Evolutionary conservation across 2,329 filamentous ascomycete species (phyloP), one percentile per base, ranked within the genome.

Genomic region (Penicillium crustosum): DNA sequence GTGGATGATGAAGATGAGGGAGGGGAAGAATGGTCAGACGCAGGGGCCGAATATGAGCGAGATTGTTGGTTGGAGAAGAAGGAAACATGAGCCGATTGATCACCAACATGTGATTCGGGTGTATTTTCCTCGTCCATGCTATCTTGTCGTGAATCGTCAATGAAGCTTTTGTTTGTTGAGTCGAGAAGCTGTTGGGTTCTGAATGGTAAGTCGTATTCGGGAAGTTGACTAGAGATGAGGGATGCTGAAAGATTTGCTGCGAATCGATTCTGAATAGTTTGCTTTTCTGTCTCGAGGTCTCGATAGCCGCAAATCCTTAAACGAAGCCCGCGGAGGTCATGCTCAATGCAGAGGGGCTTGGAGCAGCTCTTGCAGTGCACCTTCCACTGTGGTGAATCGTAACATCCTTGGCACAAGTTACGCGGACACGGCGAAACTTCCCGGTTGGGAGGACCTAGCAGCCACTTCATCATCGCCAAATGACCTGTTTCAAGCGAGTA

Each of bases 281-380:
- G 63, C 60, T 79, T 80, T 66, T 86, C 83, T 23, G 79, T 71
- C 29, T 77, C 73, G 57, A 86, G 76, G 51, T 85, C 82, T 61
- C 81, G 75, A 63, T 80, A 85, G 19, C 83, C 83, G 65, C 83
- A 86, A 49, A 84, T 83, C 38, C 82, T 76, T 29, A 84, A 74
- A 53, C 83, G 82, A 21, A 84, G 74, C 15, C 79, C 82, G 27
- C 82, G 79, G 44, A 86, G 79, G 62, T 86, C 83, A 67, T 86
- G 83, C 63, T 85, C 83, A 63, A 84, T 83, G 70, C 83, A 86
- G 27, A 86, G 72, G 2, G 82, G 78, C 53, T 78, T 82, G 41
- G 82, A 82, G 72, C 83, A 86, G 43, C 75, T 78, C 64, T 82
- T 81, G 68, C 83, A 86, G 39, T 81, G 78, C n/a, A 85, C 78